A percentile compares a stretch with the other conserved stretches of the same genome.
phyloP scores from a whole-genome alignment of 1,284 basidiomycete species.

The Sporisorium exsertum region DNA sequence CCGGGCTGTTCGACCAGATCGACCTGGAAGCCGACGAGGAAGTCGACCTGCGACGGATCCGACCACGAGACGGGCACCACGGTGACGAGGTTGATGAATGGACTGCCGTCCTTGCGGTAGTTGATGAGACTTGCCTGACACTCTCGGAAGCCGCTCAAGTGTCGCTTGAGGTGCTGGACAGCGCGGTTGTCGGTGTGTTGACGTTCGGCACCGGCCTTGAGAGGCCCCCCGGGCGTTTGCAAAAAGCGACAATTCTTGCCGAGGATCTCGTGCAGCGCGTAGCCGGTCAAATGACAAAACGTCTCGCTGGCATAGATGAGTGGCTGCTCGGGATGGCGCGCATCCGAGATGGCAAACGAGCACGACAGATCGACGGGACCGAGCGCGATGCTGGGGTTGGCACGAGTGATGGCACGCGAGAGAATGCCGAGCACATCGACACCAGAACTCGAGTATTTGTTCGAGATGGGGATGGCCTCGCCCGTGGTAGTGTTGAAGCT shows the following conservation, averaged over 20 bases:
- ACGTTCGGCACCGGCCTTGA: slow-evolving; percentile 77
- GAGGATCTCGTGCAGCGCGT: slow-evolving; percentile 73
- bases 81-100: slow-evolving; percentile 75
- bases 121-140: slow-evolving; percentile 89
- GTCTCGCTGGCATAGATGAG: slow-evolving; percentile 87
- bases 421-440: slow-evolving; percentile 89
- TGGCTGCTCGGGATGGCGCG: slow-evolving; percentile 81
- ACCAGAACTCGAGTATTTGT: slow-evolving; percentile 84
- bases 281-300: slow-evolving; percentile 86
- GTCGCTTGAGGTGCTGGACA: slow-evolving; percentile 72
- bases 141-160: slow-evolving; percentile 47
- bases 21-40: slow-evolving; percentile 85
- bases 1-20: slow-evolving; percentile 88
- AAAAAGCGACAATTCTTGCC: slow-evolving; percentile 71
- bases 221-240: slow-evolving; percentile 79
- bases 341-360: slow-evolving; percentile 87
- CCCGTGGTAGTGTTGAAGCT: slow-evolving; percentile 37
- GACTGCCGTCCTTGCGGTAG: slow-evolving; percentile 84
- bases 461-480: slow-evolving; percentile 35
- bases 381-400: slow-evolving; percentile 80
- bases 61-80: slow-evolving; percentile 70
- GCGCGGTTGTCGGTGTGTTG: slow-evolving; percentile 78
- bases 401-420: slow-evolving; percentile 79
- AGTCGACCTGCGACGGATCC: slow-evolving; percentile 80
- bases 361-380: slow-evolving; percentile 93